Conservation (phyloP, 2,329 filamentous ascomycete species). For the Arthrobotrys musiformis region DNA sequence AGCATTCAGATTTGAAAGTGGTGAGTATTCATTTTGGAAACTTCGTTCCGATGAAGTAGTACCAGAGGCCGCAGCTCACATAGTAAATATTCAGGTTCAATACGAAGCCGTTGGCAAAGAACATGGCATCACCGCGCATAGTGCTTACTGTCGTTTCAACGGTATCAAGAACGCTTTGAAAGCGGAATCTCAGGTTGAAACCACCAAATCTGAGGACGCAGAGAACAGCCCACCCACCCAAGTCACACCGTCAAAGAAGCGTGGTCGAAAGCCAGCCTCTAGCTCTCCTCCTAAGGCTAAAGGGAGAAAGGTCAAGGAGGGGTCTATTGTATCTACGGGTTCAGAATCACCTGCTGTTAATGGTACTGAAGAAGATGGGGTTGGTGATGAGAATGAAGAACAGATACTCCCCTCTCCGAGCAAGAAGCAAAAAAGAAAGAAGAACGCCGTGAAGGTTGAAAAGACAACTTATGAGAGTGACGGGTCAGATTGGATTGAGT, state of each 20-base stretch:
- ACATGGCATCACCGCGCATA: slow-evolving; percentile 43
- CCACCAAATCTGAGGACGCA: neutral
- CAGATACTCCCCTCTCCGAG: neutral
- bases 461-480: slow-evolving; percentile 7
- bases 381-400: neutral
- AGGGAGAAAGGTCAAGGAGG: slow-evolving; percentile 16
- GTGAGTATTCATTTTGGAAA: slow-evolving; percentile 15
- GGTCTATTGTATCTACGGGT: neutral
- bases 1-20: slow-evolving; percentile 44
- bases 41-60: no score
- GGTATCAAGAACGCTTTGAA: slow-evolving; percentile 46
- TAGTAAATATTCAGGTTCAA: slow-evolving; percentile 6
- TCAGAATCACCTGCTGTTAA: neutral
- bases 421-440: slow-evolving; percentile 23
- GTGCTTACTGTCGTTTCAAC: slow-evolving; percentile 48
- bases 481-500: slow-evolving; percentile 37
- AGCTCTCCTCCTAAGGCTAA: neutral
- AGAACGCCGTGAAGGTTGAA: slow-evolving; percentile 4
- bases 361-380: neutral
- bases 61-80: no score
- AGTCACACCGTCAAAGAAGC: slow-evolving; percentile 9
- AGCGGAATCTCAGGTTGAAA: slow-evolving; percentile 5
- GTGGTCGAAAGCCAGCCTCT: slow-evolving; percentile 19
- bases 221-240: neutral
- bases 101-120: slow-evolving; percentile 45